These are phyloP conservation scores for Daldinia vernicosa DNA, from an alignment of 495 filamentous ascomycete species.

Conservation along the genomic window DNA sequence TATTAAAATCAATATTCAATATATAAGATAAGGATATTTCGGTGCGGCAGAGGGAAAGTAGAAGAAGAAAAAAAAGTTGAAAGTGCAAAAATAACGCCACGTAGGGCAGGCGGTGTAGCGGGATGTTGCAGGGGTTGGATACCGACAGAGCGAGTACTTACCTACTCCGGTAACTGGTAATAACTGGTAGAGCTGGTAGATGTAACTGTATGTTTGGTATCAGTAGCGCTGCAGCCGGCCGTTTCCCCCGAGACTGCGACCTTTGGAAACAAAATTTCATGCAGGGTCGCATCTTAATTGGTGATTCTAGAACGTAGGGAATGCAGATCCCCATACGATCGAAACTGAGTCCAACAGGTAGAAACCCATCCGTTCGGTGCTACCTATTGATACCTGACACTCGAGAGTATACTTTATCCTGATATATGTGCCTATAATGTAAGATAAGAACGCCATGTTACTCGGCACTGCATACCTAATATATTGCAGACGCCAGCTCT, in stretches of 20 bases:
- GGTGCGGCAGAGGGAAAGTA: constrained; percentile 2
- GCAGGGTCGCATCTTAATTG: constrained; percentile 36
- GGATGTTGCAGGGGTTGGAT: constrained; percentile 17
- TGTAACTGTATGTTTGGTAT: neutral
- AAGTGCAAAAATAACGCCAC: constrained; percentile 27
- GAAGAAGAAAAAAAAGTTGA: constrained; percentile 22
- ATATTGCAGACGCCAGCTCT: constrained; percentile 8
- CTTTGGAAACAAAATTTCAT: constrained; percentile 27
- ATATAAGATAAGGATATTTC: constrained; percentile 22
- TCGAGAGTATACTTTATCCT: no score
- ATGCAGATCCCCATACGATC: constrained; percentile 14
- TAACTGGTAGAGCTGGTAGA: no score
- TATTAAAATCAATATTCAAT: constrained; percentile 14
- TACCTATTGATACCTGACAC: constrained; percentile 5
- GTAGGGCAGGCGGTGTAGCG: constrained; percentile 37
- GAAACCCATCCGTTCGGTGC: constrained; percentile 17
- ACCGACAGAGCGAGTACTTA: constrained; percentile 21
- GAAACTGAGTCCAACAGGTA: constrained; percentile 17
- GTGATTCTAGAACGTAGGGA: constrained; percentile 35
- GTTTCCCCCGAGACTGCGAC: constrained; percentile 25
- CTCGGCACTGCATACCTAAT: constrained; percentile 6
- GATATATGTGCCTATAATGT: neutral
- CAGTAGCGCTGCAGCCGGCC: constrained; percentile 15
- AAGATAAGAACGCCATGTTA: neutral
- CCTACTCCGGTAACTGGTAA: constrained; percentile 20